Evolutionary conservation across 768 basidiomycete genomes (phyloP), one percentile per base, ranked within the genome.

Genomic region (Fistulinella prunicolor): DNA sequence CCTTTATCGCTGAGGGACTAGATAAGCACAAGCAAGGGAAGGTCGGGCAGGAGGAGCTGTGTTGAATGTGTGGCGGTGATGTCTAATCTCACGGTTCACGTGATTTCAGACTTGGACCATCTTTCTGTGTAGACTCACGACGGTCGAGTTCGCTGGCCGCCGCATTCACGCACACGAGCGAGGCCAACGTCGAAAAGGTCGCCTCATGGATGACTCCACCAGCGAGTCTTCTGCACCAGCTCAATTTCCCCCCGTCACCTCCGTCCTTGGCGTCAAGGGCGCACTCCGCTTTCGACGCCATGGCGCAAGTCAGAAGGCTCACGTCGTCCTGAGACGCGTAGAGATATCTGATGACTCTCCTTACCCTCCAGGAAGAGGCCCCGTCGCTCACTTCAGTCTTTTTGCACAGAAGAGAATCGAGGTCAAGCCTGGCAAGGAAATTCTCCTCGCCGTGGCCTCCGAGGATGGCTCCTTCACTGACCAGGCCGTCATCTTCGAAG

Each of bases 371-470:
- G 65, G 70, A n/a, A 63, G 64, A 17, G 58, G 62, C 20, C 58
- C 66, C 23, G 60, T 76, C 46, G 73, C 77, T 32, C 78, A 76
- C 62, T 87, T 84, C 60, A 79, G 75, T 59, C 69, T 87, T 12
- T 82, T 84, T 61, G 82, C 85, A 4, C 75, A 77, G 57, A 87
- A 87, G 70, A 70, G 80, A 51, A 81, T 87, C 61, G 81, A 81
- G 60, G 77, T 85, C 57, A 84, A 78, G 60, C 80, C 83, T 12
- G 85, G 85, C 48, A 84, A 84, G 65, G 82, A 83, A 67, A 78
- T 87, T 43, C 71, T 85, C 39, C 73, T 87, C 45, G 74, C 82
- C 6, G 70, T 86, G 28, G 74, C 73, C 34, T 71, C 74, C 22
- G 74, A 70, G 23, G 75, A 82, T 54, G 78, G 78, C 34, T 59